phyloP scores from a whole-genome alignment of 2,329 filamentous ascomycete genomes.

The Cercospora beticola region DNA sequence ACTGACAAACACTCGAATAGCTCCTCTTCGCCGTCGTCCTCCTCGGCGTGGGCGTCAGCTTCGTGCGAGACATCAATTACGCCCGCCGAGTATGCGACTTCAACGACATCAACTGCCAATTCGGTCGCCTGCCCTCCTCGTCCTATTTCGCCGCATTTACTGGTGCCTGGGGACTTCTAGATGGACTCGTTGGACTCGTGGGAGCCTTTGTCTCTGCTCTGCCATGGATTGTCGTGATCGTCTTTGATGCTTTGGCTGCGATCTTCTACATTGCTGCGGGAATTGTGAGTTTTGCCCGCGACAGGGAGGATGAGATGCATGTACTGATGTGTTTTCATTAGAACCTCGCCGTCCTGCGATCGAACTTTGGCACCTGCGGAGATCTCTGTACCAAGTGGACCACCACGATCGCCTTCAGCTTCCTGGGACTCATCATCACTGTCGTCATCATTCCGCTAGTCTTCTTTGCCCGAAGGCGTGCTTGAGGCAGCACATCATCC shows the following conservation, averaged over 20 bases:
- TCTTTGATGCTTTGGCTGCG: constrained; percentile 17
- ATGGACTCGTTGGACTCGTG: constrained; percentile 16
- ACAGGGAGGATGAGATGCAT: no score
- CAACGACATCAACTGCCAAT: not conserved
- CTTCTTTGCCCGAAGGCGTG: constrained; percentile 8
- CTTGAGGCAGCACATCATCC: not conserved
- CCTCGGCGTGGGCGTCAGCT: constrained; percentile 13
- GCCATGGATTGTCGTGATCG: constrained; percentile 10
- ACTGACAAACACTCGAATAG: not conserved
- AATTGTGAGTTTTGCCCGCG: constrained; percentile 8
- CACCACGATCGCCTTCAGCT: constrained; percentile 20
- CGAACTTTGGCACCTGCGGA: not conserved
- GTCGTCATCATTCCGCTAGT: constrained; percentile 12
- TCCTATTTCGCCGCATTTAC: constrained; percentile 16
- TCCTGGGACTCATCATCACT: constrained; percentile 14
- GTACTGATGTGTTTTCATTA: not conserved
- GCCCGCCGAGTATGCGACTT: not conserved
- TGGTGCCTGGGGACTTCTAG: constrained; percentile 21
- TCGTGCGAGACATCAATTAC: not conserved
- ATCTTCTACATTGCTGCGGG: constrained; percentile 24
- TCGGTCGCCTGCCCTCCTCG: constrained; percentile 2
- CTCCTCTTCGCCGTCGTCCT: constrained; percentile 17
- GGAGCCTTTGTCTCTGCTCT: constrained; percentile 15
- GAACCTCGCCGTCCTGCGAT: constrained; percentile 13
- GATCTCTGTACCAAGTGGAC: constrained; percentile 11